Percentiles rank a stretch among this genome's conserved stretches.
Evolutionary conservation across 2,329 filamentous ascomycete species (phyloP).

Genomic region (Stagonosporopsis tanaceti): DNA sequence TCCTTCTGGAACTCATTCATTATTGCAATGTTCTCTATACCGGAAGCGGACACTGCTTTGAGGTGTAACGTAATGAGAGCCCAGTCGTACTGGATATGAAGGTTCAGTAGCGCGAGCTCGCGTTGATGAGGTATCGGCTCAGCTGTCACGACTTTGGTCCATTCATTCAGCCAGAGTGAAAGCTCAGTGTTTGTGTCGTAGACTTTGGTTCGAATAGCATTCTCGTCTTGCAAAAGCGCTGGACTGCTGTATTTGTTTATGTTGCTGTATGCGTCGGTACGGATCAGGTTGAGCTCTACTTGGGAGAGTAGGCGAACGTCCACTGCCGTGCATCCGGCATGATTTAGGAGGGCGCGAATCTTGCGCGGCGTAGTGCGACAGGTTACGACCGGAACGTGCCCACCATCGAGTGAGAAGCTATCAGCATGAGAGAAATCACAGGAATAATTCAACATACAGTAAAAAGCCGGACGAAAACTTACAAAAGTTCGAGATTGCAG

Average conservation of each 20-base stretch:
- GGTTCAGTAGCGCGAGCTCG: slow-evolving; percentile 51
- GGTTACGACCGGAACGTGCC: slow-evolving; percentile 53
- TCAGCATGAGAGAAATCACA: background rate
- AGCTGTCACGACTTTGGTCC: slow-evolving; percentile 37
- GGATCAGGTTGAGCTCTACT: slow-evolving; percentile 58
- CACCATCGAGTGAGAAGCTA: slow-evolving; percentile 54
- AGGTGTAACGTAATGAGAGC: slow-evolving; percentile 62
- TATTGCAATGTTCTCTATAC: slow-evolving; percentile 60
- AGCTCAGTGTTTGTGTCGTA: slow-evolving; percentile 39
- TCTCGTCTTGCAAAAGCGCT: slow-evolving; percentile 27
- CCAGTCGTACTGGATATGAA: slow-evolving; percentile 63
- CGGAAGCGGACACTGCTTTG: slow-evolving; percentile 59
- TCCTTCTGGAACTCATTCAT: slow-evolving; percentile 60
- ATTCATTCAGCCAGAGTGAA: slow-evolving; percentile 54
- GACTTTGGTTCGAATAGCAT: slow-evolving; percentile 27
- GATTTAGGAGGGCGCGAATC: slow-evolving; percentile 56
- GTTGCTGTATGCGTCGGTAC: slow-evolving; percentile 40
- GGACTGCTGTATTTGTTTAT: slow-evolving; percentile 25
- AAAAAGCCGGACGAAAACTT: background rate
- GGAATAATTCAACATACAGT: too few species aligned
- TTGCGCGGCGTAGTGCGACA: slow-evolving; percentile 51
- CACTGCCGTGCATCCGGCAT: slow-evolving; percentile 54
- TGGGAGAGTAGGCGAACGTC: slow-evolving; percentile 63
- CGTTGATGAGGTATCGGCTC: slow-evolving; percentile 24
- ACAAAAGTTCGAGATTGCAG: slow-evolving; percentile 60